Base-by-base conservation (phyloP, 2,329 filamentous ascomycete species). In the Colletotrichum liriopes region DNA sequence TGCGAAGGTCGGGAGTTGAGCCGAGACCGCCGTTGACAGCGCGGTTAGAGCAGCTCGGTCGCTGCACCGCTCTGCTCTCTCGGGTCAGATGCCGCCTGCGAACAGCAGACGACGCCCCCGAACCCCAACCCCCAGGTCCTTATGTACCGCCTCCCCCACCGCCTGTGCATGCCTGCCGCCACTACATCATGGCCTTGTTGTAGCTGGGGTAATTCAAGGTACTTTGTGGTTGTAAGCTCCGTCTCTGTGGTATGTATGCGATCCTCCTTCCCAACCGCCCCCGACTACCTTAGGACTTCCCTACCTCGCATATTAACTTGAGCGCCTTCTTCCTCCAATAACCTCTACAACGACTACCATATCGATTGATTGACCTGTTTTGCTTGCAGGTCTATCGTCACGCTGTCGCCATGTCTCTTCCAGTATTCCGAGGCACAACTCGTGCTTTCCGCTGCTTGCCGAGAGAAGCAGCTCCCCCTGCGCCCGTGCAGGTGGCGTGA, bases 341-440 rank as follows among this genome's bases (percentile, higher is more conserved):
- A 60, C 18, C 20, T 58, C 35, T n/a, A 5, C 9, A 49, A 39
- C 52, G 20, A 49, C 9, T 39, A 29, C 29, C 14, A 37, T 32
- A 45, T 43, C 37, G 20, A 41, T 23, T 39, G 29, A 59, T 59
- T 26, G 41, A 12, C 41, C 18, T 3, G 29, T 43, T 8, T 16
- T 32, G 8, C 11, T 37, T 16, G 12, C 11, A 56, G 65, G 12
- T 64, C 58, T 35, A 9, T 54, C 12, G 26, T 59, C 20, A 54
- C 23, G 16, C 16, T 5, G 32, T 69, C 65, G 74, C 72, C 79
- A 89, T 90, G 87, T 86, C 86, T 77, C 77, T 86, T 74, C 77
- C 84, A 55, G 78, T 82, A 71, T 77, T 89, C 74, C 85, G 86
- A 81, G 81, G 86, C 83, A 84, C 85, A 73, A 83, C 86, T 76